A percentile compares a stretch with the other conserved stretches of the same genome.
phyloP scores from a whole-genome alignment of 768 basidiomycete species.

The Hericium coralloides region DNA sequence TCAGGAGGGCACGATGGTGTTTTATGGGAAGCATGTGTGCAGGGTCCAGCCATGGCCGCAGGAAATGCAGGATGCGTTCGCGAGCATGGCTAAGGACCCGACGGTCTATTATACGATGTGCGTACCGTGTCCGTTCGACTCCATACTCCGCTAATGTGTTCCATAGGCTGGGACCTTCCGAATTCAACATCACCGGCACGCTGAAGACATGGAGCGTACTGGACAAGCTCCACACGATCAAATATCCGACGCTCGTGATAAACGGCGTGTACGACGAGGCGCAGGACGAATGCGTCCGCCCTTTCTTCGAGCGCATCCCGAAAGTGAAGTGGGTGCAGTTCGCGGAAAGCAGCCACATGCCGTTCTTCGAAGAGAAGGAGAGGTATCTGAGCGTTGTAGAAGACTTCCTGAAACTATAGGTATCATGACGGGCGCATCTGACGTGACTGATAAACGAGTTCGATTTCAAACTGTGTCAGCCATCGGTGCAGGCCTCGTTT shows the following conservation, averaged over 20 bases:
- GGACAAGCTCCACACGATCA: conserved; percentile 32
- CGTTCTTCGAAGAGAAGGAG: conserved; percentile 1
- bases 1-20: conserved; percentile 30
- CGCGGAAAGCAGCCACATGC: conserved; percentile 1
- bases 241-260: conserved; percentile 24
- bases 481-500: no score
- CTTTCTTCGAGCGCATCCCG: conserved; percentile 28
- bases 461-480: no score
- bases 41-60: conserved; percentile 36
- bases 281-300: conserved; percentile 29
- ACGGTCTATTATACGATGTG: conserved; percentile 43
- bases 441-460: no score
- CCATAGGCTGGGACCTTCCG: conserved; percentile 22
- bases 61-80: conserved; percentile 25
- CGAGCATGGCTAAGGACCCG: conserved; percentile 30
- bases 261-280: conserved; percentile 36
- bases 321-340: conserved; percentile 30
- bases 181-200: conserved; percentile 31
- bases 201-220: conserved; percentile 40
- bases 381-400: not conserved
- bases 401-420: not conserved
- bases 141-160: not conserved
- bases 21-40: conserved; percentile 36
- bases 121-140: not conserved
- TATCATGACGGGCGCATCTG: no score